These are phyloP conservation scores for Xylaria arbuscula DNA, from an alignment of 2,329 filamentous ascomycete genomes.

Conservation along the genomic window DNA sequence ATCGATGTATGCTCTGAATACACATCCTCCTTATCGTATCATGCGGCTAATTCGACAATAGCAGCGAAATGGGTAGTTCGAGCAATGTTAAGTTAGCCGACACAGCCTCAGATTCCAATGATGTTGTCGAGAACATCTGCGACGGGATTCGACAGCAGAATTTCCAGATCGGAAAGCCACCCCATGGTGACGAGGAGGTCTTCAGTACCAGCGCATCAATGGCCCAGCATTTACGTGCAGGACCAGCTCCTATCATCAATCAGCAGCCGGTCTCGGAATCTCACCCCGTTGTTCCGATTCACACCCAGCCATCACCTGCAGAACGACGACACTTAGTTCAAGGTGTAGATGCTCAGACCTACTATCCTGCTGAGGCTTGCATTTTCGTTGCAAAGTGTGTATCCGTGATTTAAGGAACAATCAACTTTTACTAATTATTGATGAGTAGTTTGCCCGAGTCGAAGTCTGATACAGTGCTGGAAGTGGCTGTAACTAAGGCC, in stretches of 20 bases:
- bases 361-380: slow-evolving; percentile 66
- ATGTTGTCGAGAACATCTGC: slow-evolving; percentile 12
- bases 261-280: slow-evolving; percentile 4
- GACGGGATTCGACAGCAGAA: slow-evolving; percentile 21
- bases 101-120: slow-evolving; percentile 4
- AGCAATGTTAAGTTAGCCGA: slow-evolving; percentile 11
- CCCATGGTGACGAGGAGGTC: slow-evolving; percentile 35
- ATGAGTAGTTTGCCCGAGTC: slow-evolving; percentile 61
- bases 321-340: slow-evolving; percentile 43
- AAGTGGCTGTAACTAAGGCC: slow-evolving; percentile 61
- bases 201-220: slow-evolving; percentile 23
- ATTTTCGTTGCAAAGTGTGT: slow-evolving; percentile 75
- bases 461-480: slow-evolving; percentile 62
- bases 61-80: slow-evolving; percentile 29
- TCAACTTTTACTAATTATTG: slow-evolving; percentile 8
- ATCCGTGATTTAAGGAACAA: slow-evolving; percentile 2
- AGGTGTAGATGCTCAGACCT: slow-evolving; percentile 62
- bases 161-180: slow-evolving; percentile 38
- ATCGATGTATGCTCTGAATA: slow-evolving; percentile 29
- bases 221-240: slow-evolving; percentile 12
- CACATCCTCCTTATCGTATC: not conserved
- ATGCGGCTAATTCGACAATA: slow-evolving; percentile 19
- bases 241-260: slow-evolving; percentile 24
- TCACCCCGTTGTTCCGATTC: slow-evolving; percentile 27
- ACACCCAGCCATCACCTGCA: slow-evolving; percentile 29